These are phyloP conservation scores for Tricholoma terreum DNA, from an alignment of 768 basidiomycete genomes.

Conservation along the genomic window DNA sequence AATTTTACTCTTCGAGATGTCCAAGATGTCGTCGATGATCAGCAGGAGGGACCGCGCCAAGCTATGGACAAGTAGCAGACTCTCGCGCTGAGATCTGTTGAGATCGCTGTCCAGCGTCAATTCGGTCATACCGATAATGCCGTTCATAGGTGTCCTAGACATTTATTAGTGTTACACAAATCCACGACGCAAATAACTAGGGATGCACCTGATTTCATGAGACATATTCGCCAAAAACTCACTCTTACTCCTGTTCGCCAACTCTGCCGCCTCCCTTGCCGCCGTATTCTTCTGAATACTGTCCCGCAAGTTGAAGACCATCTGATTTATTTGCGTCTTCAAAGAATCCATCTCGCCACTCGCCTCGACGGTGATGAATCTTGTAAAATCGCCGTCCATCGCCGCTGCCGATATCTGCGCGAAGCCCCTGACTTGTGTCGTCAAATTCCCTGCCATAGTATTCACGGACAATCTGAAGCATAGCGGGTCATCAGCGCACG, in stretches of 20 bases:
- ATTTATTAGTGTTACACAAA: too few species aligned
- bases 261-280: constrained; percentile 93
- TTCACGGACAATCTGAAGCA: constrained; percentile 81
- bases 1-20: constrained; percentile 95
- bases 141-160: constrained; percentile 95
- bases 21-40: constrained; percentile 99
- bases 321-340: constrained; percentile 98
- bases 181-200: not conserved
- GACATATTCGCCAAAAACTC: constrained; percentile 99
- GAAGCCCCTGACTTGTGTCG: constrained; percentile 97
- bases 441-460: constrained; percentile 94
- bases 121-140: constrained; percentile 99
- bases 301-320: constrained; percentile 97
- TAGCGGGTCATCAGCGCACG: not conserved
- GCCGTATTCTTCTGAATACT: constrained; percentile 98
- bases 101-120: constrained; percentile 95
- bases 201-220: constrained; percentile 86
- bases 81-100: constrained; percentile 92
- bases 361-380: constrained; percentile 99
- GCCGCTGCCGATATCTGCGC: constrained; percentile 98
- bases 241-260: constrained; percentile 93
- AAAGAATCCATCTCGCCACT: constrained; percentile 98
- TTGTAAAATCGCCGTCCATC: constrained; percentile 97
- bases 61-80: constrained; percentile 91
- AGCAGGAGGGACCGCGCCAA: constrained; percentile 88